Percentiles rank a stretch among this genome's conserved stretches.
Conservation (phyloP, 805 yeast genomes). For the Schwanniomyces yamadae region DNA sequence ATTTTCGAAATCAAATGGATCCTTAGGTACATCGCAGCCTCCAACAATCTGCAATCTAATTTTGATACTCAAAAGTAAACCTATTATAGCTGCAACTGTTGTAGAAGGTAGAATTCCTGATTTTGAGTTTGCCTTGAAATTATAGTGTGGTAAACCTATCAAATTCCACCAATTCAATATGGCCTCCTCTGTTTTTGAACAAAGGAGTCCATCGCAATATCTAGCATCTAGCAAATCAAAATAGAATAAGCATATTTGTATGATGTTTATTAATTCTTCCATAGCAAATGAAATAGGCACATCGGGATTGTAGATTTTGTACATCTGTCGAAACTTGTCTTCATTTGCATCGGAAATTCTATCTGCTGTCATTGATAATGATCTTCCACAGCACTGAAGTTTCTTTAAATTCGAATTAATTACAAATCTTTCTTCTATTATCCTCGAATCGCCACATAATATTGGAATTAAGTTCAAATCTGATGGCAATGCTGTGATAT, state of each 20-base stretch:
- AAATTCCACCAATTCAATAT: conserved; percentile 78
- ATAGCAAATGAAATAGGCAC: conserved; percentile 67
- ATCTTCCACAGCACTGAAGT: conserved; percentile 81
- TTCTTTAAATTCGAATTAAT: conserved; percentile 76
- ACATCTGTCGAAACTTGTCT: conserved; percentile 78
- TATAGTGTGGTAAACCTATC: conserved; percentile 56
- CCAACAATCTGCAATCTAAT: conserved; percentile 48
- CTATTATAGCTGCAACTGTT: conserved; percentile 76
- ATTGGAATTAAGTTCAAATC: conserved; percentile 69
- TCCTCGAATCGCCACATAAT: conserved; percentile 54
- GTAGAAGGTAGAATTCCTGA: conserved; percentile 61
- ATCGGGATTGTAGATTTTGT: conserved; percentile 49
- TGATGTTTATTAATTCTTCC: conserved; percentile 65
- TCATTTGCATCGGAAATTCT: conserved; percentile 73
- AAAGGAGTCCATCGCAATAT: conserved; percentile 81
- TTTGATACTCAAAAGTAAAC: conserved; percentile 70
- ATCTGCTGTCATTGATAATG: conserved; percentile 64
- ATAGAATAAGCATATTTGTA: conserved; percentile 77
- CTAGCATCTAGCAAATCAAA: conserved; percentile 68
- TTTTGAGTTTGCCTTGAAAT: conserved; percentile 41
- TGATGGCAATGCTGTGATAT: conserved; percentile 78
- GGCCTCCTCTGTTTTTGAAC: conserved; percentile 74
- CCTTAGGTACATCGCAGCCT: conserved; percentile 64
- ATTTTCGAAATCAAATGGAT: conserved; percentile 74
- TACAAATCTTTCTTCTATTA: conserved; percentile 56